Evolutionary conservation across 2,329 filamentous ascomycete genomes (phyloP).

Genomic region (Alternaria solani): DNA sequence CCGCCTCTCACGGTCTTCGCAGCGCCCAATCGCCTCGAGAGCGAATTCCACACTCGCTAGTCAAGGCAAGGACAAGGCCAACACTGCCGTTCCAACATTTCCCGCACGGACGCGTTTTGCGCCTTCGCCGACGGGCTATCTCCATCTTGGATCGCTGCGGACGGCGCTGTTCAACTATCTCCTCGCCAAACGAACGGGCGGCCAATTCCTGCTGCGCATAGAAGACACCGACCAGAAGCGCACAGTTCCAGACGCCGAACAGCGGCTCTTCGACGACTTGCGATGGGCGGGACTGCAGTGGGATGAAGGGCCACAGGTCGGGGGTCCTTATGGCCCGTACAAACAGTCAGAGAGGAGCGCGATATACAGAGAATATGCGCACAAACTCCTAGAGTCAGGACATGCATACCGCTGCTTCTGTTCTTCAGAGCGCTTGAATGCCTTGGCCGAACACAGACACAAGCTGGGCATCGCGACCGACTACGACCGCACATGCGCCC

Average conservation of each 20-base stretch:
- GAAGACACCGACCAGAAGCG: constrained; percentile 96
- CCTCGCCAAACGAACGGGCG: constrained; percentile 84
- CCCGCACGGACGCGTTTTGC: constrained; percentile 81
- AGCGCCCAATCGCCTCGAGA: constrained; percentile 25
- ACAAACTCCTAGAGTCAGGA: constrained; percentile 72
- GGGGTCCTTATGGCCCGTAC: constrained; percentile 84
- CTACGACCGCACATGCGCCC: constrained; percentile 77
- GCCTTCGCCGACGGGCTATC: constrained; percentile 90
- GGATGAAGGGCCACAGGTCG: constrained; percentile 90
- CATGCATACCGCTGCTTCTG: constrained; percentile 96
- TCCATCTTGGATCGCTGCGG: constrained; percentile 89
- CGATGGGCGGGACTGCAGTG: constrained; percentile 88
- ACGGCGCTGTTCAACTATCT: constrained; percentile 97
- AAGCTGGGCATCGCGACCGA: constrained; percentile 65
- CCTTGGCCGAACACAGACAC: constrained; percentile 70
- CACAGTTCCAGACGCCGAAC: constrained; percentile 80
- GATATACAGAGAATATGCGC: constrained; percentile 75
- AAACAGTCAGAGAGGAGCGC: constrained; percentile 82
- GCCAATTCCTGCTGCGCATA: constrained; percentile 88
- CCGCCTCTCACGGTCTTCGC: constrained; percentile 27
- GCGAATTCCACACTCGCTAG: not conserved
- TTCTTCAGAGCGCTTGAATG: constrained; percentile 72
- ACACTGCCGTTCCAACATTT: constrained; percentile 34
- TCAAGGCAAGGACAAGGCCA: constrained; percentile 6
- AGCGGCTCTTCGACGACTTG: constrained; percentile 78